These are phyloP conservation scores for Podaxis carcinomalis DNA, from an alignment of 768 basidiomycete genomes.

Conservation along the genomic window DNA sequence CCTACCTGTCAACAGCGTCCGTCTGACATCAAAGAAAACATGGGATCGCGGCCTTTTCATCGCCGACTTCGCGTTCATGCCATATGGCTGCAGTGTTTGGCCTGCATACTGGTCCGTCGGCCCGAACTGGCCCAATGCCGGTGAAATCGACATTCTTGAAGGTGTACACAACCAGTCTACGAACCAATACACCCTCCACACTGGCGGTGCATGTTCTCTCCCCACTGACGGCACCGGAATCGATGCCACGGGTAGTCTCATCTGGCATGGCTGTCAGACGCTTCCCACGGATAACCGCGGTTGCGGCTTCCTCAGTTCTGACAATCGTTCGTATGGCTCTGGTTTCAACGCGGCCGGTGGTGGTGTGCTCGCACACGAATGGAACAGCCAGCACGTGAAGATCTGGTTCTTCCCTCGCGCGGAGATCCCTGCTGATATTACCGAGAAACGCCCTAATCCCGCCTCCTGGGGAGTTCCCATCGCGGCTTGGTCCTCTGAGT, in stretches of 20 bases:
- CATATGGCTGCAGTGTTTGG: slow-evolving; percentile 66
- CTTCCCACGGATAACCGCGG: slow-evolving; percentile 36
- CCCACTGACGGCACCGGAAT: slow-evolving; percentile 19
- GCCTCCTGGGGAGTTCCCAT: slow-evolving; percentile 45
- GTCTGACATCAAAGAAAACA: slow-evolving; percentile 57
- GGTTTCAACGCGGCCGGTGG: slow-evolving; percentile 41
- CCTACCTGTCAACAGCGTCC: slow-evolving; percentile 42
- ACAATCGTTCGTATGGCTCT: slow-evolving; percentile 32
- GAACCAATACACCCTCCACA: slow-evolving; percentile 69
- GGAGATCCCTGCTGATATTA: slow-evolving; percentile 49
- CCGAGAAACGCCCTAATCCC: slow-evolving; percentile 38
- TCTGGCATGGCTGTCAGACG: slow-evolving; percentile 34
- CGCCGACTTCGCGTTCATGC: slow-evolving; percentile 66
- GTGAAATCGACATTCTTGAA: slow-evolving; percentile 74
- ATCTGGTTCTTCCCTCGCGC: slow-evolving; percentile 51
- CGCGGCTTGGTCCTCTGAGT: slow-evolving; percentile 43
- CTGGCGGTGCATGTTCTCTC: slow-evolving; percentile 34
- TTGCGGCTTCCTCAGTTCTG: slow-evolving; percentile 42
- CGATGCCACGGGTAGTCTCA: slow-evolving; percentile 21
- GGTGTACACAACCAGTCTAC: slow-evolving; percentile 54
- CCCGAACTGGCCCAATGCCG: slow-evolving; percentile 44
- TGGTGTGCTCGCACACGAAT: slow-evolving; percentile 51
- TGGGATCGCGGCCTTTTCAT: slow-evolving; percentile 68
- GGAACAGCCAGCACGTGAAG: slow-evolving; percentile 45
- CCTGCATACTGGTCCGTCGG: slow-evolving; percentile 49